Evolutionary conservation across 1,139 yeast species (phyloP).

Genomic region (Kodamaea plutei): DNA sequence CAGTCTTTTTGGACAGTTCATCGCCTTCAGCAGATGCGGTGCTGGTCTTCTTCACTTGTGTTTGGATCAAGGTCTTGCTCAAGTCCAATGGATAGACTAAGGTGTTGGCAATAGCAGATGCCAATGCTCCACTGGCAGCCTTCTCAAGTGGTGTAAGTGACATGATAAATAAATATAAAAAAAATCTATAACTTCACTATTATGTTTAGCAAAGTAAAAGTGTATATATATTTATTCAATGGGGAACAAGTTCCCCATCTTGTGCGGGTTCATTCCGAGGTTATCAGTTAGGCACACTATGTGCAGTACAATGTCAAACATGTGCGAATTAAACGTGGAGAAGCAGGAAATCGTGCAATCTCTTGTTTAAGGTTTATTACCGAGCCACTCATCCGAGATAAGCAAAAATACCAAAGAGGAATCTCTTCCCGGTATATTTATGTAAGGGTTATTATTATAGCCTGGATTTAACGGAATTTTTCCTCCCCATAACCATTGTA

Average conservation of each 20-base stretch:
- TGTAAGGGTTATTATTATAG: too few relatives aligned
- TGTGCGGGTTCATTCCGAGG: conserved; percentile 10
- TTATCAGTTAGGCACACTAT: background rate
- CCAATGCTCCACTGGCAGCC: conserved; percentile 82
- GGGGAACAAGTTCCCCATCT: conserved; percentile 8
- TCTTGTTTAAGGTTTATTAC: too few relatives aligned
- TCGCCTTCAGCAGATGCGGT: conserved; percentile 1
- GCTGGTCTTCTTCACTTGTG: conserved; percentile 43
- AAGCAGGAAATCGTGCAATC: too few relatives aligned
- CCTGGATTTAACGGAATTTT: too few relatives aligned
- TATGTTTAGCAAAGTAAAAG: conserved; percentile 1
- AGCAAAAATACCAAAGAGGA: too few relatives aligned
- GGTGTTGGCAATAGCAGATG: conserved; percentile 80
- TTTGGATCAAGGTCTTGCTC: conserved; percentile 69
- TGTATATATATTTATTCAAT: conserved; percentile 4
- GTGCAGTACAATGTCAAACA: conserved; percentile 5
- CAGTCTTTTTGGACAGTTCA: too few relatives aligned
- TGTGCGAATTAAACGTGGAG: conserved; percentile 4
- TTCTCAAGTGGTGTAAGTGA: conserved; percentile 57
- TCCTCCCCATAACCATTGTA: too few relatives aligned
- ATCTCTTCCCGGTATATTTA: too few relatives aligned
- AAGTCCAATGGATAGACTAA: conserved; percentile 73
- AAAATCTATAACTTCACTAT: background rate
- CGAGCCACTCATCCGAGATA: too few relatives aligned
- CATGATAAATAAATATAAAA: conserved; percentile 28